A percentile compares a stretch with the other conserved stretches of the same genome.
Conservation (phyloP, 345 rosid species). For the Punica granatum region DNA sequence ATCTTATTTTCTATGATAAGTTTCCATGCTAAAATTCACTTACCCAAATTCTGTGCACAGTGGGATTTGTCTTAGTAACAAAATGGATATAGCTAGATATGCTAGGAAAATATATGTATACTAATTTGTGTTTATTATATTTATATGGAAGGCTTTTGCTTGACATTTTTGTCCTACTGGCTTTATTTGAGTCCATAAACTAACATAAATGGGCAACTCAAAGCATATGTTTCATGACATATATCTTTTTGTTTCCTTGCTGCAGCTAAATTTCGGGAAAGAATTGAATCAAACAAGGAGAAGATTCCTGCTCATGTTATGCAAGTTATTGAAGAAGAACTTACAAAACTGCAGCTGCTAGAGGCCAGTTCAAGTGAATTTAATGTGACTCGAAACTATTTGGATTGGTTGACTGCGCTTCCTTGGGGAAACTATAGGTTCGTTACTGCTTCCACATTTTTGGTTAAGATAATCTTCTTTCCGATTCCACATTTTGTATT, state of each 20-base stretch:
- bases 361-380: constrained; percentile 99
- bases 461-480: neutral
- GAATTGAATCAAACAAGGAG: constrained; percentile 81
- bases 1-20: neutral
- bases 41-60: neutral
- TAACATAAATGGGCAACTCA: neutral
- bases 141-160: neutral
- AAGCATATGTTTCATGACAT: neutral
- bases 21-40: neutral
- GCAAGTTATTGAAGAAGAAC: constrained; percentile 98
- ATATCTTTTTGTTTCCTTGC: constrained; percentile 8
- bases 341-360: constrained; percentile 90
- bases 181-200: neutral
- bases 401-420: constrained; percentile 93
- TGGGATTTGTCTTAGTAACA: neutral
- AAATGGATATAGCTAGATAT: neutral
- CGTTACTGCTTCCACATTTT: neutral
- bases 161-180: neutral
- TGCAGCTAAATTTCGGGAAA: constrained; percentile 91
- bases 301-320: constrained; percentile 79
- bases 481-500: neutral
- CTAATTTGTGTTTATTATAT: too few relatives aligned
- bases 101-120: neutral
- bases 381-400: constrained; percentile 97
- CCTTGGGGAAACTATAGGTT: constrained; percentile 99